These are phyloP conservation scores for Penicillium desertorum DNA, from an alignment of 495 filamentous ascomycete genomes.

Conservation along the genomic window DNA sequence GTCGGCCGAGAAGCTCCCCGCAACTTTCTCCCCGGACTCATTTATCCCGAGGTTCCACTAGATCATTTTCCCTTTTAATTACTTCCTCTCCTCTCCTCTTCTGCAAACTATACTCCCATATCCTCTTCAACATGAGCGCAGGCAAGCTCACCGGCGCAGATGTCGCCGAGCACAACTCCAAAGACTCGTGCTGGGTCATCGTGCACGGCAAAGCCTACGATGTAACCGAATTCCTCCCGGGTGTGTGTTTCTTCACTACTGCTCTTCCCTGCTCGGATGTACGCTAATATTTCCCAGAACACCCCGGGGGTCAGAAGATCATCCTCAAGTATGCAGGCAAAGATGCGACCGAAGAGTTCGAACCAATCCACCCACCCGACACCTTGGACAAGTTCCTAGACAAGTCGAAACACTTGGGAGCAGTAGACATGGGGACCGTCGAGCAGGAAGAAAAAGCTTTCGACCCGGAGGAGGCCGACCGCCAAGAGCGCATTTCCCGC, in stretches of 20 bases:
- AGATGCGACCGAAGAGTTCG: slow-evolving; percentile 86
- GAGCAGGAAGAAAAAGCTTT: slow-evolving; percentile 64
- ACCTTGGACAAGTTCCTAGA: slow-evolving; percentile 74
- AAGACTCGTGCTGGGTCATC: slow-evolving; percentile 79
- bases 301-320: slow-evolving; percentile 82
- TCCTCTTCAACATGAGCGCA: slow-evolving; percentile 32
- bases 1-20: slow-evolving; percentile 33
- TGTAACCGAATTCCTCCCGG: slow-evolving; percentile 82
- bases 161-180: slow-evolving; percentile 79
- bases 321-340: slow-evolving; percentile 80
- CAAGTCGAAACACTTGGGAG: slow-evolving; percentile 82
- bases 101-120: slow-evolving; percentile 1
- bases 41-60: slow-evolving; percentile 33
- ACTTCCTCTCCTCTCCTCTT: slow-evolving; percentile 6
- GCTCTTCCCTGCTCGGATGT: background rate
- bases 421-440: slow-evolving; percentile 87
- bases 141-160: slow-evolving; percentile 65
- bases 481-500: slow-evolving; percentile 68
- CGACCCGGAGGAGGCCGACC: slow-evolving; percentile 74
- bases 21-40: slow-evolving; percentile 29
- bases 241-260: slow-evolving; percentile 19
- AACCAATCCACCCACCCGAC: slow-evolving; percentile 91
- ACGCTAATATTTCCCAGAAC: slow-evolving; percentile 48
- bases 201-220: slow-evolving; percentile 93
- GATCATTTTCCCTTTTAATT: slow-evolving; percentile 14